Base-by-base conservation (phyloP, 768 basidiomycete genomes). In the Pisolithus microcarpus region DNA sequence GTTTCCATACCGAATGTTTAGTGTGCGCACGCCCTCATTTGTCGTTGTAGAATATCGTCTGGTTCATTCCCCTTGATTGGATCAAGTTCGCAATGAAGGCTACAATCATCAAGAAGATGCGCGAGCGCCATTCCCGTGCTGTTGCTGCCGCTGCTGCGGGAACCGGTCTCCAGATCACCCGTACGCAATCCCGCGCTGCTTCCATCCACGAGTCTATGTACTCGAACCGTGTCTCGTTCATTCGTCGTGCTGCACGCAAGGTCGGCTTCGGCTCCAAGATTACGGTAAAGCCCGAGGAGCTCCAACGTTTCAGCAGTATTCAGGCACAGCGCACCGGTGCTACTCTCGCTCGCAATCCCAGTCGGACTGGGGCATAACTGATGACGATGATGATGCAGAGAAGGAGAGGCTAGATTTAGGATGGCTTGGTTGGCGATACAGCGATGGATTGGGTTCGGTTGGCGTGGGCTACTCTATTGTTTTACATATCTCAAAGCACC, bases 1-100 rank as follows among this genome's bases (percentile, higher is more conserved):
- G 85, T 79, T 5, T 0, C 44, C 38, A 7, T 8, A 13, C 50
- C 10, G 46, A 8, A 39, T 16, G 28, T 21, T 44, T 30, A 13
- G 36, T 7, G 9, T 38, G 26, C 16, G 10, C 40, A 43, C 21
- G 56, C 68, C 9, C 65, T 53, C 8, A 11, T 15, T 15, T 23
- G 1, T 3, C 34, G 13, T 47, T 65, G 24, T 62, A 93, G 93
- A 87, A 97, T 74, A 87, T 96, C 57, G 60, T 94, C 50, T 95
- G 95, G 94, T 98, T 94, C 80, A 66, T 89, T 57, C 95, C 95
- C 47, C 83, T 98, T 45, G 95, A 98, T 70, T 80, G 81, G 70
- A 87, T 96, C 80, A 96, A 95, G 76, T 95, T 96, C 68, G 87
- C 77, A 31, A 93, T 97, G 89, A 93, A 95, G 75, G 87, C 85